Conservation (phyloP, 345 rosid species). For the Lumnitzera littorea region DNA sequence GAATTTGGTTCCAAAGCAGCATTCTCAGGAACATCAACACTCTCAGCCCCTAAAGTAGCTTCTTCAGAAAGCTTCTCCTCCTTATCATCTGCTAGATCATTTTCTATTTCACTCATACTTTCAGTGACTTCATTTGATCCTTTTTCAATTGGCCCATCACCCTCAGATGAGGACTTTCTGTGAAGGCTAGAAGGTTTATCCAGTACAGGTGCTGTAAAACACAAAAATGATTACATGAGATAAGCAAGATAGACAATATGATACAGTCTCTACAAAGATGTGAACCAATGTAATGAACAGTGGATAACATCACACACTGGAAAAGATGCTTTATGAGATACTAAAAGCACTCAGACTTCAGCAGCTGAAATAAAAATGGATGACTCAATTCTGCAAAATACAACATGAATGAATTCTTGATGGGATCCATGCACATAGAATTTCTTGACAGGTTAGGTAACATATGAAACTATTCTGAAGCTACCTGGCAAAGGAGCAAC, state of each 20-base stretch:
- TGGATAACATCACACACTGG: too few relatives aligned
- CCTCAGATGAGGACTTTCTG: slow-evolving; percentile 29
- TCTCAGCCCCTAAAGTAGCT: slow-evolving; percentile 30
- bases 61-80: slow-evolving; percentile 31
- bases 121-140: slow-evolving; percentile 20
- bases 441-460: neutral
- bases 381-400: too few relatives aligned
- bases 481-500: slow-evolving; percentile 68
- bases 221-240: neutral
- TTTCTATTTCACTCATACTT: slow-evolving; percentile 22
- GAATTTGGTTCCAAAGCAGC: slow-evolving; percentile 22
- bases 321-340: too few relatives aligned
- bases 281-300: too few relatives aligned
- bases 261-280: too few relatives aligned
- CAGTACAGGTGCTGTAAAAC: slow-evolving; percentile 4
- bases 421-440: too few relatives aligned
- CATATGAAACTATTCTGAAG: neutral
- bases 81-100: slow-evolving; percentile 20
- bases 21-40: slow-evolving; percentile 23
- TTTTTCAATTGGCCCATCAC: slow-evolving; percentile 20
- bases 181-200: slow-evolving; percentile 32
- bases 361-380: too few relatives aligned
- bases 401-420: too few relatives aligned
- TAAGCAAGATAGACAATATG: too few relatives aligned
- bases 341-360: too few relatives aligned